These are phyloP conservation scores for Myrica gale DNA, from an alignment of 306 rosid genomes.

Conservation along the genomic window DNA sequence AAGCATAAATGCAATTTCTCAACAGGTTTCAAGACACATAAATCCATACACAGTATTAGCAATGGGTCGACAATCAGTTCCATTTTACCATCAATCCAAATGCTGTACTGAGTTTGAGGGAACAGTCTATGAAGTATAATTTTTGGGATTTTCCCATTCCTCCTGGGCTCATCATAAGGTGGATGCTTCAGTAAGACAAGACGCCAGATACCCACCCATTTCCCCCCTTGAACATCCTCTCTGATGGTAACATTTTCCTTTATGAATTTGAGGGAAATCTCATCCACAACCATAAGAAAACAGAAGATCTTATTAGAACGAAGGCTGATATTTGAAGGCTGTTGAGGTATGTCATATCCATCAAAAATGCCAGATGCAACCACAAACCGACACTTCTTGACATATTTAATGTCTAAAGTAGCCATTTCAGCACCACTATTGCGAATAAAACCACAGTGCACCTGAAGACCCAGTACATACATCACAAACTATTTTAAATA, in stretches of 20 bases:
- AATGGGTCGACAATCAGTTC: slow-evolving; percentile 92
- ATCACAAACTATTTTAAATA: slow-evolving; percentile 8
- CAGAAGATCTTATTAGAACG: slow-evolving; percentile 83
- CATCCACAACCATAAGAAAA: slow-evolving; percentile 95
- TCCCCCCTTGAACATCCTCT: slow-evolving; percentile 64
- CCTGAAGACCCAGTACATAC: slow-evolving; percentile 41
- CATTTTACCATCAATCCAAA: slow-evolving; percentile 99
- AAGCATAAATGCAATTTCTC: not conserved
- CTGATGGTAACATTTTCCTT: slow-evolving; percentile 68
- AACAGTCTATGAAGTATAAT: slow-evolving; percentile 82
- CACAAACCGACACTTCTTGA: slow-evolving; percentile 82
- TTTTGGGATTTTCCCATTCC: slow-evolving; percentile 97
- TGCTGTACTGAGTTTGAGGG: slow-evolving; percentile 90
- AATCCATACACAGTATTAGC: slow-evolving; percentile 44
- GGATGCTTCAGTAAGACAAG: slow-evolving; percentile 71
- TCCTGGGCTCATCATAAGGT: slow-evolving; percentile 97
- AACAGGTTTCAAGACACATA: not conserved
- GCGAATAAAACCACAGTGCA: slow-evolving; percentile 88
- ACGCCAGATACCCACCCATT: slow-evolving; percentile 98
- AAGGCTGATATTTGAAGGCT: slow-evolving; percentile 77
- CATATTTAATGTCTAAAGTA: slow-evolving; percentile 60
- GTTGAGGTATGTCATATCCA: slow-evolving; percentile 89
- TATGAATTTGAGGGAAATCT: slow-evolving; percentile 71
- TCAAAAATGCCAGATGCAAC: slow-evolving; percentile 97
- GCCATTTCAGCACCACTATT: slow-evolving; percentile 91